These are phyloP conservation scores for Gossypium anomalum DNA, from an alignment of 345 rosid species.

Conservation along the genomic window DNA sequence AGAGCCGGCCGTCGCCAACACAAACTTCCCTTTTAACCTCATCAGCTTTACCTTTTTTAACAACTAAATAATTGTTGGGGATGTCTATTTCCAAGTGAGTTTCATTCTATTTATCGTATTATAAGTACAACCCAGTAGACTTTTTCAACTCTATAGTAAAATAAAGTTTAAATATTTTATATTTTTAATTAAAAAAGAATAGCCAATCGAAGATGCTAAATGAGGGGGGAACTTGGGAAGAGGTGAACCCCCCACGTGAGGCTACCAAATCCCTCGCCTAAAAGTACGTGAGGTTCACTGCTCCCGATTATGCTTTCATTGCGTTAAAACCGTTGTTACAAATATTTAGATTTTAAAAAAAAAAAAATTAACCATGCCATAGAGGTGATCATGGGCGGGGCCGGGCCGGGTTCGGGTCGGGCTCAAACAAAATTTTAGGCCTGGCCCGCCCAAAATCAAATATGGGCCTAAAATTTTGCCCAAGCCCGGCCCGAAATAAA, in stretches of 20 bases:
- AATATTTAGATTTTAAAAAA: too few species aligned
- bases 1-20: background rate
- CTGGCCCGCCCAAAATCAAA: too few species aligned
- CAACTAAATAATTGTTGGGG: background rate
- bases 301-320: background rate
- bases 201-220: conserved; percentile 2
- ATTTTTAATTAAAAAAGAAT: background rate
- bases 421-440: too few species aligned
- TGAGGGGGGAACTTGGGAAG: background rate
- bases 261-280: conserved; percentile 9
- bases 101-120: background rate
- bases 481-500: too few species aligned
- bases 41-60: background rate
- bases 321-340: background rate
- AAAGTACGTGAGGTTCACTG: conserved; percentile 1
- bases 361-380: background rate
- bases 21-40: background rate
- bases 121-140: background rate
- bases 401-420: too few species aligned
- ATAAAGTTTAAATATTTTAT: background rate
- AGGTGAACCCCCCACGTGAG: conserved; percentile 11
- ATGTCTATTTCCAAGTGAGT: background rate
- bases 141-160: background rate
- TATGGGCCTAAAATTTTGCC: too few species aligned
- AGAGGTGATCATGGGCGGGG: too few species aligned